Conservation (phyloP, 2,329 filamentous ascomycete species). For the Cladosporium colombiae region DNA sequence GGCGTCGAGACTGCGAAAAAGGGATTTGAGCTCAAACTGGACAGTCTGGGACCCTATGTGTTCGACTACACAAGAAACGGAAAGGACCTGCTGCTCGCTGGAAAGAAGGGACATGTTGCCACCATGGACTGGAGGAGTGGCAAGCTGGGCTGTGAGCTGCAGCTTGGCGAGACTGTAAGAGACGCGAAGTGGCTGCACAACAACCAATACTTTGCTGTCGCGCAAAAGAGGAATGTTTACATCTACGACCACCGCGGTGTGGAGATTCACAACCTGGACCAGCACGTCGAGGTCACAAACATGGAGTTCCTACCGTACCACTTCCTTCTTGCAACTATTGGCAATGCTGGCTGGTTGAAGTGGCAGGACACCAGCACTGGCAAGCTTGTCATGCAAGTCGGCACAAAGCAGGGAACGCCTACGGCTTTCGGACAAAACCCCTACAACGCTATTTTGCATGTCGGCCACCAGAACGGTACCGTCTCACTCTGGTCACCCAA, state of each 20-base stretch:
- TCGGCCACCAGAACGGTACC: slow-evolving; percentile 92
- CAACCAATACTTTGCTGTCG: slow-evolving; percentile 90
- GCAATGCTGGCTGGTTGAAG: slow-evolving; percentile 79
- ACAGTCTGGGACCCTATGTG: slow-evolving; percentile 80
- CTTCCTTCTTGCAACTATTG: slow-evolving; percentile 85
- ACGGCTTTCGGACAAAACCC: slow-evolving; percentile 85
- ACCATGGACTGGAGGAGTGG: slow-evolving; percentile 96
- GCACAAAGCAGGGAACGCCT: slow-evolving; percentile 80
- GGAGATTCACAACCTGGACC: slow-evolving; percentile 86
- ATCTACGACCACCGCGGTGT: slow-evolving; percentile 92
- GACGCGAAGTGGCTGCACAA: slow-evolving; percentile 93
- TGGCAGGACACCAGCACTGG: slow-evolving; percentile 96
- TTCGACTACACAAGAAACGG: slow-evolving; percentile 91
- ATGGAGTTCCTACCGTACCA: slow-evolving; percentile 97
- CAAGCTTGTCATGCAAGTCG: slow-evolving; percentile 79
- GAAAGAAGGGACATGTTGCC: slow-evolving; percentile 90
- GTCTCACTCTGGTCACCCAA: slow-evolving; percentile 97
- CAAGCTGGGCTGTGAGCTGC: slow-evolving; percentile 86
- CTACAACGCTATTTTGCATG: slow-evolving; percentile 86
- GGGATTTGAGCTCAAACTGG: slow-evolving; percentile 83
- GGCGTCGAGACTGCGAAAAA: slow-evolving; percentile 86
- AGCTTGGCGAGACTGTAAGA: slow-evolving; percentile 85
- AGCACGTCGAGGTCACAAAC: slow-evolving; percentile 86
- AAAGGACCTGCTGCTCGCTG: slow-evolving; percentile 78
- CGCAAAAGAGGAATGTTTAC: slow-evolving; percentile 95